Base-by-base conservation (phyloP, 2,329 filamentous ascomycete genomes). In the Penicillium corylophilum region DNA sequence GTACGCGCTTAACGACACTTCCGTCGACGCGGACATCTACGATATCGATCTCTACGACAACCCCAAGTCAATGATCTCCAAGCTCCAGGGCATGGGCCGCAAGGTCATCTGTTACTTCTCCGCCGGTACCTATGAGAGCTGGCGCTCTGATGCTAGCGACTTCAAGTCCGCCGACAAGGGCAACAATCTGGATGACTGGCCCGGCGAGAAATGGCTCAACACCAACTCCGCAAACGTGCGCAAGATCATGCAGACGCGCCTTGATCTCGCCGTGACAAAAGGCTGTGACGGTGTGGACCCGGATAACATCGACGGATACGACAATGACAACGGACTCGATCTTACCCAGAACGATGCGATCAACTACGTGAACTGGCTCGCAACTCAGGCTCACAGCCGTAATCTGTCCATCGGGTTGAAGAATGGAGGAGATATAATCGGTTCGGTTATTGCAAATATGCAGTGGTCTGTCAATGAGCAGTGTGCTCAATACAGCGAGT, bases 81-180 rank as follows among this genome's bases (percentile, higher is more conserved):
- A 67, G 5, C 71, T 86, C 13, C 79, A 84, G 39, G 56, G 59
- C 3, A 62, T 76, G 24, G 80, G 78, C 9, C 82, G 81, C 63
- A 83, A 81, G 55, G 81, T 89, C 48, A 85, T 90, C 52, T 90
- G 87, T 74, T 90, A 90, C 71, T 90, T 90, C 73, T 86, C 83
- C 46, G 86, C 85, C 0, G 87, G 87, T 1, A 85, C 82, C 7
- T 88, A 80, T 60, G 87, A 90, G 69, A 66, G 82, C 46, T 82
- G 79, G 73, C 78, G 87, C 3, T 70, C 77, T 0, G 87, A 90
- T 64, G 76, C 77, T n/a, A 64, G 63, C 24, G 61, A 80, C 5
- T 89, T 89, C 63, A 64, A 72, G 8, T 55, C 74, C 1, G 65
- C 70, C 0, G 86, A 89, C 57, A 66, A 84, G 38, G 87, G 86